A percentile compares a stretch with the other conserved stretches of the same genome.
These are phyloP conservation scores for Beauveria pseudobassiana DNA, from an alignment of 2,329 filamentous ascomycete genomes.

Conservation along the genomic window DNA sequence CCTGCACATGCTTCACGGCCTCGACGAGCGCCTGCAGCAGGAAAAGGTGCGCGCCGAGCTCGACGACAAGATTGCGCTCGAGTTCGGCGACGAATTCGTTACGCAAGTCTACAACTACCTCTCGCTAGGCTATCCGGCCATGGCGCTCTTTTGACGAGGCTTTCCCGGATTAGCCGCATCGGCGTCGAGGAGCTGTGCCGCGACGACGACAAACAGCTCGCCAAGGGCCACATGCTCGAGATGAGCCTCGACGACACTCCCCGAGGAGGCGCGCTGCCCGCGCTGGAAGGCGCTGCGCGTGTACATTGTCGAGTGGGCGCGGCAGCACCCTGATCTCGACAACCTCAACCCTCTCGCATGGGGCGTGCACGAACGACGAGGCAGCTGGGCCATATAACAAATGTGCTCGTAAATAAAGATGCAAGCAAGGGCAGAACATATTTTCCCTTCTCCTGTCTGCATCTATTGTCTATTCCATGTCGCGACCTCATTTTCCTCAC, in stretches of 20 bases:
- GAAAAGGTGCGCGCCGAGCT: conserved; percentile 43
- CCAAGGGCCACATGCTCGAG: conserved; percentile 66
- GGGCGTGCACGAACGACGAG: conserved; percentile 59
- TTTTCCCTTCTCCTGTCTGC: background rate
- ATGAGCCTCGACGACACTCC: conserved; percentile 36
- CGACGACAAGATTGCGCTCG: conserved; percentile 48
- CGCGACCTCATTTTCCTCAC: background rate
- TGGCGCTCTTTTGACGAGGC: conserved; percentile 74
- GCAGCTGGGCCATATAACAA: conserved; percentile 62
- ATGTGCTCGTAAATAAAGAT: background rate
- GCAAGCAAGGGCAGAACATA: background rate
- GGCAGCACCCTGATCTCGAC: conserved; percentile 72
- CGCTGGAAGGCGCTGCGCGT: conserved; percentile 77
- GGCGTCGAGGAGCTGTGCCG: conserved; percentile 59
- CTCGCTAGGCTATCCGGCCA: conserved; percentile 81
- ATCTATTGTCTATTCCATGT: background rate
- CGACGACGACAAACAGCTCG: conserved; percentile 56
- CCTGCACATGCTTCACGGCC: conserved; percentile 42
- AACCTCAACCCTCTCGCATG: conserved; percentile 53
- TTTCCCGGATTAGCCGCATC: conserved; percentile 72
- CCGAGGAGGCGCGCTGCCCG: conserved; percentile 48
- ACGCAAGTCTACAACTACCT: conserved; percentile 98
- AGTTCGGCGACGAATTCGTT: conserved; percentile 78
- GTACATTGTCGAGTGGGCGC: conserved; percentile 85
- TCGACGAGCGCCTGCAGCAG: conserved; percentile 42